Evolutionary conservation across 805 yeast genomes (phyloP), one percentile per base, ranked within the genome.

Genomic region (Kuraishia ogatae): DNA sequence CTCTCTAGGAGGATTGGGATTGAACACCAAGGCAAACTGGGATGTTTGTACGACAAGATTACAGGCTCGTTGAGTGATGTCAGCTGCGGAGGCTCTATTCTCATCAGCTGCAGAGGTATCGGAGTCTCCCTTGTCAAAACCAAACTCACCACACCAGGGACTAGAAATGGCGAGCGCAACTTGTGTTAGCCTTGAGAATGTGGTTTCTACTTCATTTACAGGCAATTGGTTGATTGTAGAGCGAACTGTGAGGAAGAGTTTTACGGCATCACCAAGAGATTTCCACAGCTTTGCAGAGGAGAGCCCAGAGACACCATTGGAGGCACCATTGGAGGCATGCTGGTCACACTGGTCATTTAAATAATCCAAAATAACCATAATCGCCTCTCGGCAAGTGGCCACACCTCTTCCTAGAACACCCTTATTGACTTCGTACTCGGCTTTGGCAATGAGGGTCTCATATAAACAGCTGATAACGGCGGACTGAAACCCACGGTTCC

Each of bases 401-500:
- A 87, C 67, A 0, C 94, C 86, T 58, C 89, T 79, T 1, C 87
- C 86, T 58, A 82, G 79, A 60, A 80, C 87, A 0, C 96, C 96
- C 21, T 80, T 77, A 1, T 61, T 61, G 11, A 84, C 66, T 54
- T 84, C 78, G 53, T 74, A 71, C 8, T 70, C 68, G 0, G 92
- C 78, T 56, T 84, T 79, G 13, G 76, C 73, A 20, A 85, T 72
- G 49, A 83, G 71, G 1, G 86, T 77, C 55, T 84, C 84, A 55
- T 82, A 78, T 11, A 87, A 66, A 0, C 85, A 78, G 28, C 76
- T 74, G 48, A 82, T 66, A 22, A 80, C 74, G 56, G 79, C 43
- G 72, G 46, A 67, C 70, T 54, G 29, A 26, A n/a, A 15, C 7
- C 10, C 71, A 6, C 28, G 4, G 3, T 43, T 23, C 20, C 51